Conservation (phyloP, 257 asterid species). For the Nicotiana attenuata region DNA sequence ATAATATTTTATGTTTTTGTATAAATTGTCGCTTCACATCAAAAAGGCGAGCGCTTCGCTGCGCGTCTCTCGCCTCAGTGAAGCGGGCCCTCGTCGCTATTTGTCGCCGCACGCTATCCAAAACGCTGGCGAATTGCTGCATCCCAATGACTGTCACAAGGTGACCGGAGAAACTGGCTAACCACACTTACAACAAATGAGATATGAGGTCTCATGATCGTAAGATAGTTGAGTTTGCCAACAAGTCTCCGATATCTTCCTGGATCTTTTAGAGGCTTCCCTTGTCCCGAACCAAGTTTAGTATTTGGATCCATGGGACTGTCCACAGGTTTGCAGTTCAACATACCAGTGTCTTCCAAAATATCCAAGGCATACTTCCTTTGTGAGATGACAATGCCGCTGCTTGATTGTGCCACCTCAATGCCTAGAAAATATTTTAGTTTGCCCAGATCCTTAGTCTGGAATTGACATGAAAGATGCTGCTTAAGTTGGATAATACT, state of each 20-base stretch:
- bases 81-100: no score
- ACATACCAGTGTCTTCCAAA: not conserved
- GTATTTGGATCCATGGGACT: not conserved
- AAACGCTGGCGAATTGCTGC: no score
- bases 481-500: not conserved
- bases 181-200: not conserved
- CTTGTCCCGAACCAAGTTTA: not conserved
- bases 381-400: not conserved
- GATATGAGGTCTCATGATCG: not conserved
- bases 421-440: not conserved
- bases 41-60: no score
- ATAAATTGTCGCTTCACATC: no score
- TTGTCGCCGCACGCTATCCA: no score
- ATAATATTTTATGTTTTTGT: no score
- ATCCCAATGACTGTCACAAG: not conserved
- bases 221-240: constrained; percentile 4
- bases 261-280: not conserved
- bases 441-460: not conserved
- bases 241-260: not conserved
- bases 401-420: not conserved
- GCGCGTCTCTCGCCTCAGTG: no score
- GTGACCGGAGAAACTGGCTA: not conserved
- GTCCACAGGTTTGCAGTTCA: not conserved
- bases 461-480: not conserved
- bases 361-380: not conserved